These are phyloP conservation scores for Emergomyces pasteurianus DNA, from an alignment of 2,329 filamentous ascomycete species.

Conservation along the genomic window DNA sequence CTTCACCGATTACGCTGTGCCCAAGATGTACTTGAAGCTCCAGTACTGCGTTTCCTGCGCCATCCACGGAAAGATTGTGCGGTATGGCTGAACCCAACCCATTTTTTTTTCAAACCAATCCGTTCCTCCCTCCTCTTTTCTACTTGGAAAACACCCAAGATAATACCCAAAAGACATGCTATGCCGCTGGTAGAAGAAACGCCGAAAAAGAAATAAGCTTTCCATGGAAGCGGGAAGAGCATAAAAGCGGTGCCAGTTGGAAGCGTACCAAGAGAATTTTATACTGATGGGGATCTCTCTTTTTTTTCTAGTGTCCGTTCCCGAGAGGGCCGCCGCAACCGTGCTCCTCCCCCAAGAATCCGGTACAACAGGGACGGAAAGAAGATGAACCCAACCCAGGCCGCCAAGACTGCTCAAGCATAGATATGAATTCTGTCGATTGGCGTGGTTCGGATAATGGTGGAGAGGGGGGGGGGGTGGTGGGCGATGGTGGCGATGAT, in stretches of 20 bases:
- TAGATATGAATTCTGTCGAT: background rate
- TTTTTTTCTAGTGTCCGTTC: conserved; percentile 70
- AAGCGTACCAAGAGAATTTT: background rate
- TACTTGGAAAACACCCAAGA: background rate
- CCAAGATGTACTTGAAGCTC: conserved; percentile 99
- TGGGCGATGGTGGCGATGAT: too few species aligned
- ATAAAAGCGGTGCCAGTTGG: background rate
- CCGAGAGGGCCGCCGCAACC: conserved; percentile 93
- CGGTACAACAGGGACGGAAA: conserved; percentile 99
- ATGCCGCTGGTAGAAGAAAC: background rate
- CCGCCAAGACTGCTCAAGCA: conserved; percentile 47
- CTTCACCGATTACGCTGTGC: conserved; percentile 97
- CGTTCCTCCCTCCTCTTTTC: background rate
- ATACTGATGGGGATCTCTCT: background rate
- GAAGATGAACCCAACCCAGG: conserved; percentile 88
- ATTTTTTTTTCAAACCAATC: background rate
- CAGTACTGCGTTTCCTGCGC: conserved; percentile 99
- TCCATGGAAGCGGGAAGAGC: too few species aligned
- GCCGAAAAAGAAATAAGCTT: background rate
- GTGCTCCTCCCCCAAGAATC: conserved; percentile 91
- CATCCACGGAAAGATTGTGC: conserved; percentile 99
- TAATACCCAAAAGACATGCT: background rate
- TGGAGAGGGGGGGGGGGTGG: background rate
- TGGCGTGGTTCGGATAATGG: background rate
- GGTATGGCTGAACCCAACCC: conserved; percentile 53